Evolutionary conservation across 2,329 filamentous ascomycete species (phyloP), one percentile per base, ranked within the genome.

Genomic region (Sarocladiaceae sp.): DNA sequence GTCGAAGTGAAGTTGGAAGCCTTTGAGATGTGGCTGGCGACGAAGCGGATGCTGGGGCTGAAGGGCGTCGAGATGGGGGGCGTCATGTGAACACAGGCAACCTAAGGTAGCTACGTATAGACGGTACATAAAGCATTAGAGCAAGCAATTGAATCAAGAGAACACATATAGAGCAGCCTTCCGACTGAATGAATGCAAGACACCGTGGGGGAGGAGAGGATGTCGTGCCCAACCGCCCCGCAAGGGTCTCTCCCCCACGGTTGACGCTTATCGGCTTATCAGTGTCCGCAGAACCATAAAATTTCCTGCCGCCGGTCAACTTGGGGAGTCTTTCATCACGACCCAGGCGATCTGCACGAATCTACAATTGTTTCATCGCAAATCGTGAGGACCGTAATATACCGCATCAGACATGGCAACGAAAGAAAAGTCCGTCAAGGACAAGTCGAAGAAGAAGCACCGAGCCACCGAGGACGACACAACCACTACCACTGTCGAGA

Each of bases 1-100:
- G 77, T 85, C 4, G 76, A 80, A 61, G 51, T 78, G 32, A 83
- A 82, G 66, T 65, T 85, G 24, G 75, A 78, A 52, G 66, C 67
- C 6, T 83, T 83, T 60, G 81, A 85, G 65, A 55, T 78, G 33
- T 82, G 76, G 75, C 60, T 84, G 26, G 64, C 63, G 21, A 50
- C 75, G 5, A 78, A 80, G 64, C 68, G 78, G 45, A 53, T 69
- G 26, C 43, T 70, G 12, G 67, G 67, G 4, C 31, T 64, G 19
- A 53, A 51, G 45, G 48, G 47, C 13, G n/a, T 55, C 15, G 49
- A 57, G 47, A 54, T 64, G 52, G 54, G 54, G 15, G 50, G 49
- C 12, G 50, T 50, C 43, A 45, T 61, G 43, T 45, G 47, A 45
- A 48, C n/a, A n/a, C n/a, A n/a, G n/a, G n/a, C n/a, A n/a, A n/a